phyloP scores from a whole-genome alignment of 2,329 filamentous ascomycete species.

The Hymenoscyphus fraxineus region DNA sequence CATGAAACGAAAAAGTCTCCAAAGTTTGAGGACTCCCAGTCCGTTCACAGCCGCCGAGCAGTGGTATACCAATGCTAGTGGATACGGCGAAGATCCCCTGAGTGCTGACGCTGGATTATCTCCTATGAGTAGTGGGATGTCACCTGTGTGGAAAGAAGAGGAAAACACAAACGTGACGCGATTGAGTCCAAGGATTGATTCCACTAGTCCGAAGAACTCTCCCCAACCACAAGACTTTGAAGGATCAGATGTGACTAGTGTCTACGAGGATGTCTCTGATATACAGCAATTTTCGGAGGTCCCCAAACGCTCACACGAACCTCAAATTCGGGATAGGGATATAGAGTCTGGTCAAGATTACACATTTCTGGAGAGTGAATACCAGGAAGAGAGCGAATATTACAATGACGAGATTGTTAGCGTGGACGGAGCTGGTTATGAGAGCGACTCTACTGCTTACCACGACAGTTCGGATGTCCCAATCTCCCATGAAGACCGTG shows the following conservation, averaged over 20 bases:
- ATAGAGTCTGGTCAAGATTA: constrained; percentile 10
- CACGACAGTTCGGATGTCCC: constrained; percentile 57
- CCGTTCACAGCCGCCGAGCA: constrained; percentile 36
- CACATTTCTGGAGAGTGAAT: constrained; percentile 20
- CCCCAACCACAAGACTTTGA: constrained; percentile 18
- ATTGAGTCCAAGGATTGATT: not conserved
- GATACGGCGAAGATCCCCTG: constrained; percentile 23
- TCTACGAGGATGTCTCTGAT: constrained; percentile 32
- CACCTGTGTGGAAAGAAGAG: constrained; percentile 26
- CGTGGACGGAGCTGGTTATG: constrained; percentile 40
- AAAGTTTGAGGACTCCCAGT: constrained; percentile 58
- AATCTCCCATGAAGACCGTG: constrained; percentile 83
- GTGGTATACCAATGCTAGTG: constrained; percentile 32
- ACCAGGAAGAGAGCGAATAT: constrained; percentile 38
- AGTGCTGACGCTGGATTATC: constrained; percentile 29
- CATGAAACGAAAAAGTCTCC: constrained; percentile 57
- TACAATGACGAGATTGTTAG: constrained; percentile 36
- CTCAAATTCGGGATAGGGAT: constrained; percentile 14
- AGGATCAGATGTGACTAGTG: constrained; percentile 28
- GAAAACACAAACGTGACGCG: constrained; percentile 12
- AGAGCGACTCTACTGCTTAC: constrained; percentile 58
- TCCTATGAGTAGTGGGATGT: constrained; percentile 10
- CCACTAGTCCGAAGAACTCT: constrained; percentile 2
- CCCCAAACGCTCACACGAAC: constrained; percentile 12
- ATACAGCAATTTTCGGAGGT: constrained; percentile 12